Conservation (phyloP, 257 asterid genomes). For the Solanum etuberosum region DNA sequence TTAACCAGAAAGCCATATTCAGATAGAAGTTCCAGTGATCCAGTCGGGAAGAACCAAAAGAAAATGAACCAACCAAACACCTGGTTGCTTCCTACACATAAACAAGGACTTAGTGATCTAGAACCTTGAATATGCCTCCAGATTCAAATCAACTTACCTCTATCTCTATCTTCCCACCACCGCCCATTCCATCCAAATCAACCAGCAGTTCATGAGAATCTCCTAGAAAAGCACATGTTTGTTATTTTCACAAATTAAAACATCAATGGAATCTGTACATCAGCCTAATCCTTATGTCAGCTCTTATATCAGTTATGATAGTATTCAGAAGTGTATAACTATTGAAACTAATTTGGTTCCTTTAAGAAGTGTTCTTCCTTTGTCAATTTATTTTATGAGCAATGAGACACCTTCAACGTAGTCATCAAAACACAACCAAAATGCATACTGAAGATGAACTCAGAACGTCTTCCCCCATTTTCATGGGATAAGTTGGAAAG, state of each 20-base stretch:
- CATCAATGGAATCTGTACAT: not conserved
- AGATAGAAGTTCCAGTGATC: not conserved
- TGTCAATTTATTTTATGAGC: not conserved
- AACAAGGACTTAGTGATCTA: not conserved
- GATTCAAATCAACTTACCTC: slow-evolving; percentile 48
- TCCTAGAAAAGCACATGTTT: slow-evolving; percentile 41
- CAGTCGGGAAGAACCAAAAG: not conserved
- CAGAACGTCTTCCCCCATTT: not conserved
- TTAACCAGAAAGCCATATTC: not conserved
- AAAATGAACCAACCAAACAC: not conserved
- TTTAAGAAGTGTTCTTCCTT: not conserved
- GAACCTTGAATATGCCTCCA: not conserved
- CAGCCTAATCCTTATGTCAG: not conserved
- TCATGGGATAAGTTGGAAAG: not conserved
- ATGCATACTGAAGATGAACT: not conserved
- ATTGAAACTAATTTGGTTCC: not conserved
- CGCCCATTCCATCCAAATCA: slow-evolving; percentile 98
- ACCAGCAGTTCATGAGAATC: slow-evolving; percentile 61
- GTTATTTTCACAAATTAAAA: slow-evolving; percentile 1
- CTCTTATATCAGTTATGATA: not conserved
- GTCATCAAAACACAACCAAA: not conserved
- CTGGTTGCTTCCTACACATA: not conserved
- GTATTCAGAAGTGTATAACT: not conserved
- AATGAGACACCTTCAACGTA: not conserved
- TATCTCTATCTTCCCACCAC: slow-evolving; percentile 90